Base-by-base conservation (phyloP, 148 eudicot genomes). In the Chenopodium suecicum region DNA sequence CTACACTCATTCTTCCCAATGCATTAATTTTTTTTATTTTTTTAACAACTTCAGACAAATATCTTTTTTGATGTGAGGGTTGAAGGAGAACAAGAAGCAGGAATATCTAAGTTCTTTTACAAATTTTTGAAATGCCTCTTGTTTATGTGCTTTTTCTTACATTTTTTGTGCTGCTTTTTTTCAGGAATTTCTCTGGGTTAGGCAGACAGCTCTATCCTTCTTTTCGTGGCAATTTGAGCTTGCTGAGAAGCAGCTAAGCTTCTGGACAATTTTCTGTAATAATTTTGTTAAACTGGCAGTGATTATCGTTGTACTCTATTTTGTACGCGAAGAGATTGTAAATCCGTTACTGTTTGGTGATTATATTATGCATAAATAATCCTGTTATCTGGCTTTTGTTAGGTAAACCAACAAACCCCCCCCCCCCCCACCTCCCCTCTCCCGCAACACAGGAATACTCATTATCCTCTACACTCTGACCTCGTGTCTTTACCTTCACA, bases 231-330 rank as follows among this genome's bases (percentile, higher is more conserved):
- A 70, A 29, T 32, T 17, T 32, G 73, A 70, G 73, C 47, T 70
- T 70, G 73, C 16, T 14, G 17, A 32, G 73, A 32, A 70, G 73
- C 73, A 70, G 73, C 22, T 70, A 47, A 37, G 37, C n/a, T 70
- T 70, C 73, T 70, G 47, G 47, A 32, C 47, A 70, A 70, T 34
- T 70, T 16, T 70, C 47, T 70, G 47, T 70, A 70, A 34, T 32
- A 70, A 70, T 32, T 32, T n/a, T 70, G 34, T 17, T 8, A 16
- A 6, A 14, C 73, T 27, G 16, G 13, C 16, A 14, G 27, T 66
- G 47, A 14, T 69, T 34, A 69, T 69, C 73, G 2, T 69, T 34
- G 46, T 69, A 69, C 22, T 69, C 73, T 16, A 4, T 31, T 70
- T n/a, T 70, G 73, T 34, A 31, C 4, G 20, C 12, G 73, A 47